phyloP scores from a whole-genome alignment of 2,329 filamentous ascomycete genomes.

The Bipolaris cookei region DNA sequence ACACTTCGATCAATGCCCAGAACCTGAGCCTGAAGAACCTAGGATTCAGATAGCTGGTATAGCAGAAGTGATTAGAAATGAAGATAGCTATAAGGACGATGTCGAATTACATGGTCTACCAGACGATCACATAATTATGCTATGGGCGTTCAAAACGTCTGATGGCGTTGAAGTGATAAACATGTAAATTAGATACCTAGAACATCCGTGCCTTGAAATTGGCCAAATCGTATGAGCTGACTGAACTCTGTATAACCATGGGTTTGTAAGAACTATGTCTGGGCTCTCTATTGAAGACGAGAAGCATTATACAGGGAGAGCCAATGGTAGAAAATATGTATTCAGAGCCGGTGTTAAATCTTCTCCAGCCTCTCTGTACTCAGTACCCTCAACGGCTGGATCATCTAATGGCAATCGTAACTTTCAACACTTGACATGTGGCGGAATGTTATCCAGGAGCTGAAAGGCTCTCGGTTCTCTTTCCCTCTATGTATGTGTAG shows the following conservation, averaged over 20 bases:
- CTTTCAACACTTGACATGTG: no score
- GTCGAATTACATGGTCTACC: constrained; percentile 20
- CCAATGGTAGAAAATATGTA: no score
- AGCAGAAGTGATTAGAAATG: constrained; percentile 27
- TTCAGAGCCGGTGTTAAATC: no score
- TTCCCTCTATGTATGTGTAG: no score
- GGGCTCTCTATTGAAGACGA: no score
- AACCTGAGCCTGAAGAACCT: constrained; percentile 13
- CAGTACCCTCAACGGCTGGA: no score
- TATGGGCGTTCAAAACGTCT: constrained; percentile 30
- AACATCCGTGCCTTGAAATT: not conserved
- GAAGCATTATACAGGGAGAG: no score
- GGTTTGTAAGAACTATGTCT: not conserved
- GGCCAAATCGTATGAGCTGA: not conserved
- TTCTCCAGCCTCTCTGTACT: no score
- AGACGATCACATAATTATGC: constrained; percentile 22
- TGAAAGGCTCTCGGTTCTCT: no score
- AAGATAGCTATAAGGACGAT: constrained; percentile 26
- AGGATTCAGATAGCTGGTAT: constrained; percentile 16
- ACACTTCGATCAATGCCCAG: constrained; percentile 18
- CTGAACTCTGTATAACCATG: not conserved
- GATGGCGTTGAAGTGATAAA: constrained; percentile 7
- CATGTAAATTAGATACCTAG: not conserved
- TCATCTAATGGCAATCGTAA: no score
- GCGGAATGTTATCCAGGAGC: no score